These are phyloP conservation scores for Patellaria atrata DNA, from an alignment of 495 filamentous ascomycete genomes.

Conservation along the genomic window DNA sequence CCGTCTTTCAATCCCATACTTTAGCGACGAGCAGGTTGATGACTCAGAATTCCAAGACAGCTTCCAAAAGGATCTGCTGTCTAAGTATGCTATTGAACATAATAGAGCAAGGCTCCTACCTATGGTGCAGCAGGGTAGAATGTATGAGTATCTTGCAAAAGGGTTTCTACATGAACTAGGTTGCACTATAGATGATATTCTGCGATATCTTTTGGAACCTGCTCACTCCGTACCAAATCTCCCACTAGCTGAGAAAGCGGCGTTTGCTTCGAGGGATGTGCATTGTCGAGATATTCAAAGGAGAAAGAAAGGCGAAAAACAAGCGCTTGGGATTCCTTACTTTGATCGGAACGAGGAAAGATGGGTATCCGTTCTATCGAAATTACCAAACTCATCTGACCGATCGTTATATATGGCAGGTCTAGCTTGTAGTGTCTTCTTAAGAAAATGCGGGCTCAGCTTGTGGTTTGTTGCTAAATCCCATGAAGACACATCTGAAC, in stretches of 20 bases:
- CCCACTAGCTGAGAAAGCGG: too few relatives aligned
- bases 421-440: conserved; percentile 19
- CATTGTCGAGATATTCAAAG: too few relatives aligned
- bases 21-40: conserved; percentile 19
- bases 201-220: conserved; percentile 16
- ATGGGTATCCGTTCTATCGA: conserved; percentile 15
- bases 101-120: background rate
- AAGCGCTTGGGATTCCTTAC: too few relatives aligned
- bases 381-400: conserved; percentile 13
- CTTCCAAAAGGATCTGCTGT: conserved; percentile 8
- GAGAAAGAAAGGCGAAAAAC: too few relatives aligned
- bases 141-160: conserved; percentile 15
- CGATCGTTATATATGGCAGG: conserved; percentile 12
- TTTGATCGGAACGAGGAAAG: conserved; percentile 22
- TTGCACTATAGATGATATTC: conserved; percentile 18
- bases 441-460: conserved; percentile 18
- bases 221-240: too few relatives aligned
- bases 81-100: too few relatives aligned
- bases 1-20: conserved; percentile 23
- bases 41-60: too few relatives aligned
- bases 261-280: too few relatives aligned
- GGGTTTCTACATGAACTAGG: conserved; percentile 20
- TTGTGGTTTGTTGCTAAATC: conserved; percentile 24
- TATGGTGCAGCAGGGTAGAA: conserved; percentile 5
- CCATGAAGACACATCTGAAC: conserved; percentile 3